phyloP scores from a whole-genome alignment of 768 basidiomycete genomes.

The Tricholoma saponaceum region DNA sequence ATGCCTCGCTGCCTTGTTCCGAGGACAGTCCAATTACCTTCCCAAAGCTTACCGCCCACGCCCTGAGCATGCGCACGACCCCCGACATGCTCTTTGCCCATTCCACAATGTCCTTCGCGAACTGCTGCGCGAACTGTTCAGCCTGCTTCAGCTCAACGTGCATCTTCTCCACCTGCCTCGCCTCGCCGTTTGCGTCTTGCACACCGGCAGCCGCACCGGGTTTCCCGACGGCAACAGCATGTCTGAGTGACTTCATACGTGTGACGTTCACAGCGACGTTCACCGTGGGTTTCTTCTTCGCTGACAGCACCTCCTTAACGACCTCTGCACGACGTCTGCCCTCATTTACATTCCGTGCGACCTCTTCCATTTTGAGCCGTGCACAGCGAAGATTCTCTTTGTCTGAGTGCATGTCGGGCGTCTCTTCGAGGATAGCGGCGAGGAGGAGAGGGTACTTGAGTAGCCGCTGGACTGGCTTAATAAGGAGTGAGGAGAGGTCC shows the following conservation, averaged over 20 bases:
- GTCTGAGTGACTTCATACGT: slow-evolving; percentile 54
- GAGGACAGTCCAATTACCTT: slow-evolving; percentile 59
- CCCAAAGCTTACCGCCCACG: slow-evolving; percentile 66
- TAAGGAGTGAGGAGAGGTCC: slow-evolving; percentile 91
- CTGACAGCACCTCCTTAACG: slow-evolving; percentile 65
- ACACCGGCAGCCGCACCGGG: slow-evolving; percentile 2
- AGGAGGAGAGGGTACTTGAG: slow-evolving; percentile 93
- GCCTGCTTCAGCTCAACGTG: slow-evolving; percentile 54
- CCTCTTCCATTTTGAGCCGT: slow-evolving; percentile 59
- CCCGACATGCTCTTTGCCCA: slow-evolving; percentile 56
- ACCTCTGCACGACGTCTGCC: slow-evolving; percentile 73
- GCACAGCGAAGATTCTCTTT: slow-evolving; percentile 53
- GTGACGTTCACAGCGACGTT: slow-evolving; percentile 49
- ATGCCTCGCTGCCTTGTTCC: slow-evolving; percentile 52
- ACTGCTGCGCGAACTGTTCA: slow-evolving; percentile 54
- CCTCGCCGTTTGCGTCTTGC: slow-evolving; percentile 33
- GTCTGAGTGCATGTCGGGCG: slow-evolving; percentile 65
- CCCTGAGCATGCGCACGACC: slow-evolving; percentile 44
- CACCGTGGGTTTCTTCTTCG: slow-evolving; percentile 36
- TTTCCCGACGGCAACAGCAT: slow-evolving; percentile 21
- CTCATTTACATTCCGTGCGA: slow-evolving; percentile 77
- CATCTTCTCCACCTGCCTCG: slow-evolving; percentile 49
- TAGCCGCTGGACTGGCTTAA: slow-evolving; percentile 95
- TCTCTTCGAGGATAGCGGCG: slow-evolving; percentile 68
- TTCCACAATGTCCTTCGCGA: slow-evolving; percentile 58